Percentiles rank a stretch among this genome's conserved stretches.
These are phyloP conservation scores for Calocera viscosa DNA, from an alignment of 768 basidiomycete genomes.

Conservation along the genomic window DNA sequence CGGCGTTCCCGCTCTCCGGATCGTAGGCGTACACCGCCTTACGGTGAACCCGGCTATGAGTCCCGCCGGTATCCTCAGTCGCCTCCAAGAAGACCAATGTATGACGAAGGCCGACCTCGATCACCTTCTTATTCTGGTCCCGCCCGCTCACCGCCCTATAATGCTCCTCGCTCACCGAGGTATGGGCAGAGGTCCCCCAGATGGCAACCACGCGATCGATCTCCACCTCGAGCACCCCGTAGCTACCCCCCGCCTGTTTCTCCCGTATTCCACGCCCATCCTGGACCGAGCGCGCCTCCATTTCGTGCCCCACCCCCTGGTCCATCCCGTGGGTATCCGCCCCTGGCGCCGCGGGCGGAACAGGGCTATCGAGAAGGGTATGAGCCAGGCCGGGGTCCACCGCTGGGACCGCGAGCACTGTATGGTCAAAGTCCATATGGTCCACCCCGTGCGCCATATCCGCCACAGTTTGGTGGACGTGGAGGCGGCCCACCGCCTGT, in stretches of 20 bases:
- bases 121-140: background rate
- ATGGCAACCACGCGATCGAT: background rate
- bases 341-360: background rate
- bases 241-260: background rate
- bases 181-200: background rate
- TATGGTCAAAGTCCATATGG: background rate
- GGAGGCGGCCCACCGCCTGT: background rate
- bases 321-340: background rate
- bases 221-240: background rate
- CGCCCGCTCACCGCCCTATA: background rate
- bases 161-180: conserved; percentile 1
- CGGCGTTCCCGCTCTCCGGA: background rate
- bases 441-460: background rate
- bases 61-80: background rate
- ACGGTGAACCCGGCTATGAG: background rate
- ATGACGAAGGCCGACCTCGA: background rate
- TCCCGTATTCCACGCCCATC: background rate
- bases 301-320: background rate
- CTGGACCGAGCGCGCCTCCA: background rate
- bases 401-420: background rate
- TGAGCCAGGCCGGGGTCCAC: background rate
- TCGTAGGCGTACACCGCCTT: background rate
- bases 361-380: background rate
- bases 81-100: background rate
- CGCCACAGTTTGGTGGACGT: background rate